Percentiles rank a stretch among this genome's conserved stretches.
These are phyloP conservation scores for Myrica gale DNA, from an alignment of 306 rosid species.

Conservation along the genomic window DNA sequence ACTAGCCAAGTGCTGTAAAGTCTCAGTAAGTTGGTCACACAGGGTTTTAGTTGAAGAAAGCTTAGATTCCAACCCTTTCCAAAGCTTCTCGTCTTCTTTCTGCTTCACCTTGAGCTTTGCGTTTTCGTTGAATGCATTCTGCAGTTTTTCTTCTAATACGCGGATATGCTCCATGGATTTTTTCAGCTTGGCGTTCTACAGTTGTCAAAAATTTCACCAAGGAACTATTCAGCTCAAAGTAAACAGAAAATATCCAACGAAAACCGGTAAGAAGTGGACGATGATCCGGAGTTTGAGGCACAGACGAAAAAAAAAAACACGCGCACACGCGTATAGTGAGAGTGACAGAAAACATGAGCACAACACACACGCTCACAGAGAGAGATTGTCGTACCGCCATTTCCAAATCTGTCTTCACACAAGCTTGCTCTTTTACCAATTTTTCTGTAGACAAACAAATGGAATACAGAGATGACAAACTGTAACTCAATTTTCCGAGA, in stretches of 20 bases:
- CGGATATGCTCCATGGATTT: slow-evolving; percentile 64
- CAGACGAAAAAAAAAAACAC: background rate
- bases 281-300: background rate
- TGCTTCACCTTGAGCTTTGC: slow-evolving; percentile 88
- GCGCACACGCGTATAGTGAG: background rate
- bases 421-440: slow-evolving; percentile 85
- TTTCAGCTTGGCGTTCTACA: slow-evolving; percentile 76
- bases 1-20: slow-evolving; percentile 68
- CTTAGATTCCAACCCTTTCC: slow-evolving; percentile 86
- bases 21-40: slow-evolving; percentile 78
- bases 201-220: background rate
- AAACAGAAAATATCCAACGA: background rate
- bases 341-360: background rate
- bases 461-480: slow-evolving; percentile 22
- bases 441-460: slow-evolving; percentile 54
- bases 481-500: slow-evolving; percentile 16
- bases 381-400: slow-evolving; percentile 59
- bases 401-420: slow-evolving; percentile 80
- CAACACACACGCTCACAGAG: slow-evolving; percentile 11
- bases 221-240: slow-evolving; percentile 8
- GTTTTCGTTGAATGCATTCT: slow-evolving; percentile 79
- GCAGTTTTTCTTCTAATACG: slow-evolving; percentile 78
- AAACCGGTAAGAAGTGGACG: slow-evolving; percentile 3
- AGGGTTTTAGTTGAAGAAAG: slow-evolving; percentile 82
- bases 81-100: slow-evolving; percentile 85